Conservation (phyloP, 768 basidiomycete genomes). For the Agaricus blazei region DNA sequence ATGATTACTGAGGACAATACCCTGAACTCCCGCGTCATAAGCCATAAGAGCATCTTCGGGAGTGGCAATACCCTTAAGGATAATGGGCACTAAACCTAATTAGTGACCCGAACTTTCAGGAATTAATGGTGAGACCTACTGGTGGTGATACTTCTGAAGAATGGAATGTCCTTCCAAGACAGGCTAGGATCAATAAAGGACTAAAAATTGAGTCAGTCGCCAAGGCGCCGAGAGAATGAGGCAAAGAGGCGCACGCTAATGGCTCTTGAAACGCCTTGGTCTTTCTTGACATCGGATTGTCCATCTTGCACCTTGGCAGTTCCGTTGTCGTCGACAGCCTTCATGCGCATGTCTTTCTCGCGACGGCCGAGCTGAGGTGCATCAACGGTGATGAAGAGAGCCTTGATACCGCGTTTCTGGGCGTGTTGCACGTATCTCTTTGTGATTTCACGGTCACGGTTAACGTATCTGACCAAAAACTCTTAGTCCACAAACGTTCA, state of each 20-base stretch:
- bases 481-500: neutral
- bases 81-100: constrained; percentile 65
- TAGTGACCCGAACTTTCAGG: neutral
- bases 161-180: constrained; percentile 79
- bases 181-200: constrained; percentile 94
- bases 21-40: constrained; percentile 68
- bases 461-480: constrained; percentile 64
- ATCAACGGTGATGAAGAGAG: constrained; percentile 96
- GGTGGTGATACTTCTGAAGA: constrained; percentile 76
- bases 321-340: constrained; percentile 79
- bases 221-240: neutral
- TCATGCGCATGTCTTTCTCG: constrained; percentile 98
- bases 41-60: constrained; percentile 75
- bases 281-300: constrained; percentile 59
- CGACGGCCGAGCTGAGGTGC: constrained; percentile 93
- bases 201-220: constrained; percentile 26
- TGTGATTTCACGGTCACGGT: constrained; percentile 83
- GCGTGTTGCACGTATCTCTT: constrained; percentile 87
- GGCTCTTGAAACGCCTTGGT: constrained; percentile 90
- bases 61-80: constrained; percentile 76
- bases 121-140: constrained; percentile 44
- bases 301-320: constrained; percentile 51
- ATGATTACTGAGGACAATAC: constrained; percentile 82
- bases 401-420: constrained; percentile 86
- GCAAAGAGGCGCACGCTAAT: constrained; percentile 59